Base-by-base conservation (phyloP, 2,329 filamentous ascomycete species). In the Aspergillus amoenus region DNA sequence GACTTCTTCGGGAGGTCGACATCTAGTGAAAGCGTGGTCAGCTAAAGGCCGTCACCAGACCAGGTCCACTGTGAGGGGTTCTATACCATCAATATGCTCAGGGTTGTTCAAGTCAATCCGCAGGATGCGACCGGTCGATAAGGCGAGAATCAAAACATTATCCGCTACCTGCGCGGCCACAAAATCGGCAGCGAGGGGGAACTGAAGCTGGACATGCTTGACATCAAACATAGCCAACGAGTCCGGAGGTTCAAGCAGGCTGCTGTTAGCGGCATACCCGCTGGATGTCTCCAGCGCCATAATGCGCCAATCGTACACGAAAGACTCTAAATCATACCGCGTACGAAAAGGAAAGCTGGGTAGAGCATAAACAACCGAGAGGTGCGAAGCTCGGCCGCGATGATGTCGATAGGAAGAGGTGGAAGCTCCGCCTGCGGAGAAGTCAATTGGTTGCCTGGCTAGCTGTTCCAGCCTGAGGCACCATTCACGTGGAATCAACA, bases 101-200 rank as follows among this genome's bases (percentile, higher is more conserved):
- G 94, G 90, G 69, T 88, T 90, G 74, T 97, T 92, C 51, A 97
- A 80, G 73, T 97, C 94, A 73, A 99, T 99, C 59, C 94, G 87
- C 58, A 99, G 80, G 62, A 99, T 94, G 66, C 93, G 88, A 50
- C 92, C 91, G 57, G 93, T 97, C 5, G 92, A 93, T 39, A 99
- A 83, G 41, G 94, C 94, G 51, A 99, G 82, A 21, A 97, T 87
- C 56, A 99, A 84, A 60, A 97, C 93, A 80, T 99, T 97, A 76
- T 99, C 97, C 63, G 93, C 93, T 55, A 97, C 93, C 76, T 97
- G 93, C 41, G 93, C 93, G 17, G 94, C 93, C 47, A 96, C 94
- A 71, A 99, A 97, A 75, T 97, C 91, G 64, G 93, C 92, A 2
- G 93, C 91, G 68, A 97, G 88, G 59, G 91, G 89, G 81, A 99